A percentile compares a stretch with the other conserved stretches of the same genome.
These are phyloP conservation scores for Aspergillus caelatus DNA, from an alignment of 2,329 filamentous ascomycete genomes.

Conservation along the genomic window DNA sequence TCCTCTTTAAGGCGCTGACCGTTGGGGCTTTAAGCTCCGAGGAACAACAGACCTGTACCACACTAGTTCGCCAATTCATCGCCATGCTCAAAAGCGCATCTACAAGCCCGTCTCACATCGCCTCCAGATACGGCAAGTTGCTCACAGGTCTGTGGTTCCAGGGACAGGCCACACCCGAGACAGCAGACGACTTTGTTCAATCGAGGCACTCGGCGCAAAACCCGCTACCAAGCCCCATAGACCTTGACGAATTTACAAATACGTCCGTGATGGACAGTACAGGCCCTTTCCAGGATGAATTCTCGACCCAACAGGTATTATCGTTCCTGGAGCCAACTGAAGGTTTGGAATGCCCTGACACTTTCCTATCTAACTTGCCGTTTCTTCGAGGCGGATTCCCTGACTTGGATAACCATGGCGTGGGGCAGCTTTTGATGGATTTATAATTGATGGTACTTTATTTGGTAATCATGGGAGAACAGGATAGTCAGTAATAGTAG, in stretches of 20 bases:
- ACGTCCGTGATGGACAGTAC: not conserved
- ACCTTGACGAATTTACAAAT: not conserved
- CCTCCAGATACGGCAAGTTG: slow-evolving; percentile 7
- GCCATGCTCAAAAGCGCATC: slow-evolving; percentile 10
- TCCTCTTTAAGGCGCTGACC: slow-evolving; percentile 16
- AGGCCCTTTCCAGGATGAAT: not conserved
- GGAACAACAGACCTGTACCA: slow-evolving; percentile 2
- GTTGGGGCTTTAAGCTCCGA: slow-evolving; percentile 9
- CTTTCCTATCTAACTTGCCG: not conserved
- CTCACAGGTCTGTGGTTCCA: slow-evolving; percentile 15
- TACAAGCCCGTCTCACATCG: slow-evolving; percentile 14
- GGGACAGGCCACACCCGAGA: not conserved
- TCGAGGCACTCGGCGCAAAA: not conserved
- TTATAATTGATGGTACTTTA: not conserved
- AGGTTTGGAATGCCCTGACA: not conserved
- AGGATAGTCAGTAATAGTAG: not conserved
- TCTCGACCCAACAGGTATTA: not conserved
- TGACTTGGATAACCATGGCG: not conserved
- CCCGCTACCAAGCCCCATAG: not conserved
- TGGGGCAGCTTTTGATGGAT: slow-evolving; percentile 4
- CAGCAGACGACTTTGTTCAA: too few relatives aligned
- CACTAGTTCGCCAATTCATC: slow-evolving; percentile 13
- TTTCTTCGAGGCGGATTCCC: slow-evolving; percentile 4
- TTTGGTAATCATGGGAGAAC: not conserved
- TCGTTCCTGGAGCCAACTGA: not conserved